Evolutionary conservation across 2,329 filamentous ascomycete genomes (phyloP), one percentile per base, ranked within the genome.

Genomic region (Trichoderma gracile): DNA sequence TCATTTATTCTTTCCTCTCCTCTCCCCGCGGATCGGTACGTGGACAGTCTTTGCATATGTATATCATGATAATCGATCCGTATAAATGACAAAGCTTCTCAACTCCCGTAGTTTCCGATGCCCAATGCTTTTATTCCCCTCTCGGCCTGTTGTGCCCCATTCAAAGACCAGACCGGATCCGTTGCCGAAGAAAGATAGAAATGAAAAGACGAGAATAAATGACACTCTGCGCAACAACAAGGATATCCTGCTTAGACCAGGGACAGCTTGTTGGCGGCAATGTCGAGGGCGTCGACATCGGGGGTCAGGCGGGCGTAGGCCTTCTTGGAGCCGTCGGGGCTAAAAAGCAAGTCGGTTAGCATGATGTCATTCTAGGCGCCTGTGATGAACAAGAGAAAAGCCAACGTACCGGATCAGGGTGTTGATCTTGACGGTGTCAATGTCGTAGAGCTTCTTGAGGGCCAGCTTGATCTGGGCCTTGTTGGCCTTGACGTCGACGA

Each of bases 381-480:
- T 25, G 25, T 25, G 25, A 25, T 3, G 8, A 30, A 9, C 2
- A 30, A 8, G 3, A 9, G 3, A 2, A 1, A 9, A 30, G 8
- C 10, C 14, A 43, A 77, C 86, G 66, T 88, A 94, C 91, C 93
- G 91, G 86, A 99, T 93, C 74, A 99, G 88, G 74, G 95, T 99
- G 89, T 99, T 99, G 86, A 99, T 93, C 91, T 98, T 98, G 84
- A 98, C 85, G 74, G 88, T 91, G 78, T 97, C 94, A 72, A 99
- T 95, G 81, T 98, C 95, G 82, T 99, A 99, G 73, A 98, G 90
- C 89, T 95, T 97, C 93, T 98, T 99, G 73, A 99, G 85, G 69
- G 94, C 91, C 76, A 88, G 86, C 88, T 97, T 97, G 85, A 99
- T 99, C 86, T 99, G 95, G 79, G 93, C 89, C 92, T 99, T 99